phyloP scores from a whole-genome alignment of 2,329 filamentous ascomycete species.

The Xylariomycetidae sp. region DNA sequence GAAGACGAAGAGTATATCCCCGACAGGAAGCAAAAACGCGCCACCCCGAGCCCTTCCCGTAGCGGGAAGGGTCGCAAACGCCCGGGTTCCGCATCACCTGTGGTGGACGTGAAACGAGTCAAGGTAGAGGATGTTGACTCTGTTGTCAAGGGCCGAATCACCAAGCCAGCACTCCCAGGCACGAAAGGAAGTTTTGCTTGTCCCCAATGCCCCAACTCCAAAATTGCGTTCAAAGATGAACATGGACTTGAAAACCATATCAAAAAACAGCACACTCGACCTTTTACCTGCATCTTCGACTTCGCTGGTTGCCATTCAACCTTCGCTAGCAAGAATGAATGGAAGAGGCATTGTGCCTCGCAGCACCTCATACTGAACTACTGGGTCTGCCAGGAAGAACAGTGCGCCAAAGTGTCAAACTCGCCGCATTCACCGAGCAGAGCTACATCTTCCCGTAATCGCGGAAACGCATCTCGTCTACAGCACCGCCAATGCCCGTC shows the following conservation, averaged over 20 bases:
- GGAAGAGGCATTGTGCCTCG: slow-evolving; percentile 82
- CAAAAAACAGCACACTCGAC: slow-evolving; percentile 50
- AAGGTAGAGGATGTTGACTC: slow-evolving; percentile 17
- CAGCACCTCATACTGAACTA: slow-evolving; percentile 73
- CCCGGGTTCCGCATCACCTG: slow-evolving; percentile 9
- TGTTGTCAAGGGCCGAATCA: slow-evolving; percentile 6
- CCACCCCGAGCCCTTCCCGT: slow-evolving; percentile 9
- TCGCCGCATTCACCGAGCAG: slow-evolving; percentile 17
- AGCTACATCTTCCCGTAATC: slow-evolving; percentile 15
- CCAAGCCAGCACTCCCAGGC: slow-evolving; percentile 18
- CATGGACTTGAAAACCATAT: slow-evolving; percentile 43
- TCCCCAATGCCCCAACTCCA: slow-evolving; percentile 29
- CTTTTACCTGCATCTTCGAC: slow-evolving; percentile 73
- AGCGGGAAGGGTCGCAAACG: slow-evolving; percentile 20
- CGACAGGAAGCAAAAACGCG: slow-evolving; percentile 14
- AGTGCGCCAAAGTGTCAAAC: slow-evolving; percentile 37
- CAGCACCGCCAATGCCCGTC: slow-evolving; percentile 9
- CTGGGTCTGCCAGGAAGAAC: slow-evolving; percentile 70
- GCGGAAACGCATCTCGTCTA: slow-evolving; percentile 10
- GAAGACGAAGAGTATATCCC: slow-evolving; percentile 22
- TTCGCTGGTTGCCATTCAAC: slow-evolving; percentile 69
- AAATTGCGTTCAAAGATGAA: slow-evolving; percentile 40
- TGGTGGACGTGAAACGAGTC: slow-evolving; percentile 16
- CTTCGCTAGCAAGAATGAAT: slow-evolving; percentile 85
- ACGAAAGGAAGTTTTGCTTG: slow-evolving; percentile 27